A percentile compares a stretch with the other conserved stretches of the same genome.
These are phyloP conservation scores for Mrakia gelida DNA, from an alignment of 768 basidiomycete genomes.

Conservation along the genomic window DNA sequence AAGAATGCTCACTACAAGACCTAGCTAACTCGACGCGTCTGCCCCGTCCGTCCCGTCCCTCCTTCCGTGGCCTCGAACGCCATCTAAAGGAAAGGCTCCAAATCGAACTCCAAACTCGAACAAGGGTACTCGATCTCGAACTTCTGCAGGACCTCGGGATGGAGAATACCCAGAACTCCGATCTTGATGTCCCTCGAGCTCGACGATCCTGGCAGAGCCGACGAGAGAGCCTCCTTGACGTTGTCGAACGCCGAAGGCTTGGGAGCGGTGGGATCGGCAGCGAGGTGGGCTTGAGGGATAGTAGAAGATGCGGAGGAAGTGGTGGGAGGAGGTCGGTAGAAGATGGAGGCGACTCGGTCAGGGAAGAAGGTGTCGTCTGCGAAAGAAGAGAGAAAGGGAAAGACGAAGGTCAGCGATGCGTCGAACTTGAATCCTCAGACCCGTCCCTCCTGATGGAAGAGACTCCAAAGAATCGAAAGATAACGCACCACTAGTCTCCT, in stretches of 20 bases:
- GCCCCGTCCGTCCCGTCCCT: neutral
- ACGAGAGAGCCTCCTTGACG: conserved; percentile 50
- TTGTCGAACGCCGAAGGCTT: conserved; percentile 39
- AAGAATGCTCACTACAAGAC: too few species aligned
- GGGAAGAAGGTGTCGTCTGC: conserved; percentile 92
- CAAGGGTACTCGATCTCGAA: conserved; percentile 95
- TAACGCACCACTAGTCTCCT: conserved; percentile 72
- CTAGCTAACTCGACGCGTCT: neutral
- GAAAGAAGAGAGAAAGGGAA: neutral
- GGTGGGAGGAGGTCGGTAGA: conserved; percentile 63
- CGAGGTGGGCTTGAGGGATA: conserved; percentile 29
- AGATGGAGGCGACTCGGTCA: conserved; percentile 86
- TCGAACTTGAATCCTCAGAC: neutral
- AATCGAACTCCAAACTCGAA: conserved; percentile 86
- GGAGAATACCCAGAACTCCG: conserved; percentile 87
- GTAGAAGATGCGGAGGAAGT: conserved; percentile 7
- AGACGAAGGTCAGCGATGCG: neutral
- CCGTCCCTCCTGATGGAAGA: too few species aligned
- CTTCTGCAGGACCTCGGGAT: conserved; percentile 83
- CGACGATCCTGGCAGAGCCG: conserved; percentile 45
- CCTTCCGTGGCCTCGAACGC: neutral
- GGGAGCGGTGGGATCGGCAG: conserved; percentile 23
- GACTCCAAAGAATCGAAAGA: too few species aligned
- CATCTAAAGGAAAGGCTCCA: conserved; percentile 75
- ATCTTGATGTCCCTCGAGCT: conserved; percentile 61